A percentile compares a stretch with the other conserved stretches of the same genome.
These are phyloP conservation scores for Fagopyrum homotropicum DNA, from an alignment of 148 eudicot genomes.

Conservation along the genomic window DNA sequence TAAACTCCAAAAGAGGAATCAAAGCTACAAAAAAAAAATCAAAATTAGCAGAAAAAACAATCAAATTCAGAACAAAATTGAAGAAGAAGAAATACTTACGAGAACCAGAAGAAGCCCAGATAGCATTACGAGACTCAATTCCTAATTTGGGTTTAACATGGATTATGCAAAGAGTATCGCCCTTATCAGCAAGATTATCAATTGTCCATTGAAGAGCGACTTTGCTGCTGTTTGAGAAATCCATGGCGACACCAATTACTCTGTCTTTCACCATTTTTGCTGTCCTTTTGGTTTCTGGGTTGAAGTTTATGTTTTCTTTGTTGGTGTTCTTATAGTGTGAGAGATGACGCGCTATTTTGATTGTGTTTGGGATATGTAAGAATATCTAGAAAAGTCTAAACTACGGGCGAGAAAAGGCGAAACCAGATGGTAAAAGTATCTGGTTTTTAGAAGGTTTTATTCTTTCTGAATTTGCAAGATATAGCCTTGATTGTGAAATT, in stretches of 20 bases:
- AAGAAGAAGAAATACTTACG: constrained; percentile 36
- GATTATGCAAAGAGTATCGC: constrained; percentile 58
- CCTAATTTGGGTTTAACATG: constrained; percentile 42
- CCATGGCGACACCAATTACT: constrained; percentile 26
- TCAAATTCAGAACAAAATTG: background rate
- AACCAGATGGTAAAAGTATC: background rate
- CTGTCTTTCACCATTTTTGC: constrained; percentile 21
- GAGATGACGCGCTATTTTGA: background rate
- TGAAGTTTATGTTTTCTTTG: background rate
- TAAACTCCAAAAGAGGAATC: constrained; percentile 76
- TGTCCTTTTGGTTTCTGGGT: background rate
- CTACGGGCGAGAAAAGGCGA: background rate
- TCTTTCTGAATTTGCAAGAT: no score
- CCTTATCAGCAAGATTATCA: constrained; percentile 66
- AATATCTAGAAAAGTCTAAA: background rate
- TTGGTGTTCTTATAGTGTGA: background rate
- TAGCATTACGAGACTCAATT: constrained; percentile 43
- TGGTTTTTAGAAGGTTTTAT: background rate
- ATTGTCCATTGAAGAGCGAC: constrained; percentile 79
- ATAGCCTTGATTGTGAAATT: no score
- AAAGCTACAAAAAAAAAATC: constrained; percentile 37
- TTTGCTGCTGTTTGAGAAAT: constrained; percentile 62
- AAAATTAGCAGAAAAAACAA: background rate
- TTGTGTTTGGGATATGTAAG: background rate
- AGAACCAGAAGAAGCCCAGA: constrained; percentile 69